phyloP scores from a whole-genome alignment of 2,329 filamentous ascomycete genomes.

The Fusarium transvaalense region DNA sequence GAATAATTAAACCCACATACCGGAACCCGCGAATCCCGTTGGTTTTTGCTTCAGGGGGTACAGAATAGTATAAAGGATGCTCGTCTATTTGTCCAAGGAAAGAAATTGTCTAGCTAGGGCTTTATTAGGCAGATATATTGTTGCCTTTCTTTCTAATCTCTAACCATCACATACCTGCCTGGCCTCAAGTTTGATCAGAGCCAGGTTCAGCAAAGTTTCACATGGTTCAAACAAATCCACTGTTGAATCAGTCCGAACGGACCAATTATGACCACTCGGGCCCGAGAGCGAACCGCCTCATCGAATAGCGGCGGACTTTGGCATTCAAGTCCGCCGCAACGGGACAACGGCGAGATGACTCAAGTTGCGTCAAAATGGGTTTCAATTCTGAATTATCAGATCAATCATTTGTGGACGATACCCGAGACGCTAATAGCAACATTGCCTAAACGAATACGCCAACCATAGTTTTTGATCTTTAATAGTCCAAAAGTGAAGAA shows the following conservation, averaged over 20 bases:
- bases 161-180: neutral
- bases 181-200: neutral
- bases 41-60: neutral
- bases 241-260: slow-evolving; percentile 23
- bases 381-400: neutral
- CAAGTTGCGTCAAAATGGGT: neutral
- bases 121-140: slow-evolving; percentile 5
- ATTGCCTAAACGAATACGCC: slow-evolving; percentile 1
- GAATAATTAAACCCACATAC: slow-evolving; percentile 18
- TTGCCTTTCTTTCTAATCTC: neutral
- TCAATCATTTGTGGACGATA: neutral
- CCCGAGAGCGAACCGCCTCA: slow-evolving; percentile 25
- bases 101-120: slow-evolving; percentile 1
- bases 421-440: slow-evolving; percentile 1
- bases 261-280: slow-evolving; percentile 25
- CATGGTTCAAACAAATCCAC: slow-evolving; percentile 5
- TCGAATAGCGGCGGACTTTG: slow-evolving; percentile 35
- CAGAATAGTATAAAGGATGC: neutral
- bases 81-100: neutral
- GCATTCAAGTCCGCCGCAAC: slow-evolving; percentile 29
- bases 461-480: neutral
- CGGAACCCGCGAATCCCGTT: slow-evolving; percentile 21
- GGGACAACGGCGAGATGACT: slow-evolving; percentile 11
- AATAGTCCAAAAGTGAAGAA: neutral
- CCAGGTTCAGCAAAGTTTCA: slow-evolving; percentile 18